Evolutionary conservation across 2,329 filamentous ascomycete species (phyloP), one percentile per base, ranked within the genome.

Genomic region (Trichoderma brevicompactum): DNA sequence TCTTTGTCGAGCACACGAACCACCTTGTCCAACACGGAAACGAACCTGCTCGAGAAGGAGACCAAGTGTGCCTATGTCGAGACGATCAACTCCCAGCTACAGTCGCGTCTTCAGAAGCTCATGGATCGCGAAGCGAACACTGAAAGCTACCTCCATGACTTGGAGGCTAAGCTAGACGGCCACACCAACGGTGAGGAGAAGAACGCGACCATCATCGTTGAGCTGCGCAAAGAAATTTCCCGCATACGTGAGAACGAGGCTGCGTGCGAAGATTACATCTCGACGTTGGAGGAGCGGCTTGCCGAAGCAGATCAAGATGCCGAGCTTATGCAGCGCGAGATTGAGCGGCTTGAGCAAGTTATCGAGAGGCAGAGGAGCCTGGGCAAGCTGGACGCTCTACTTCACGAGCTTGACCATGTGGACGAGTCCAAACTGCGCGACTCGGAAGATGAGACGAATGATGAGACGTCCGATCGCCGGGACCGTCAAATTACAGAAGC

Each of bases 251-350:
- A 97, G 72, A 97, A 93, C 71, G 95, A 99, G 79, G 86, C 89
- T 3, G 90, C 90, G 44, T 93, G 89, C 70, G 95, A 99, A 76
- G 95, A 98, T 70, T 99, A 99, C 76, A 98, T 99, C 61, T 96
- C 94, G 1, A 98, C 94, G 0, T 82, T 99, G 10, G 95, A 99
- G 75, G 95, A 98, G 79, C 90, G 94, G 23, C 85, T 99, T 8
- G 95, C 95, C 0, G 95, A 99, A 78, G 90, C 94, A 2, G 95
- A 99, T 73, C 94, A 98, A 76, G 95, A 99, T 74, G 88, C 92
- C 69, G 95, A 98, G 76, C 81, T 97, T 67, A 97, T 99, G 94
- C 93, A 97, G 76, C 92, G 94, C 41, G 95, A 99, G 74, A 92
- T 99, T 68, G 92, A 97, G 73, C 88, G 94, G 40, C 83, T 99